A percentile compares a stretch with the other conserved stretches of the same genome.
phyloP scores from a whole-genome alignment of 2,329 filamentous ascomycete species.

The Torrubiella hemipterigena region DNA sequence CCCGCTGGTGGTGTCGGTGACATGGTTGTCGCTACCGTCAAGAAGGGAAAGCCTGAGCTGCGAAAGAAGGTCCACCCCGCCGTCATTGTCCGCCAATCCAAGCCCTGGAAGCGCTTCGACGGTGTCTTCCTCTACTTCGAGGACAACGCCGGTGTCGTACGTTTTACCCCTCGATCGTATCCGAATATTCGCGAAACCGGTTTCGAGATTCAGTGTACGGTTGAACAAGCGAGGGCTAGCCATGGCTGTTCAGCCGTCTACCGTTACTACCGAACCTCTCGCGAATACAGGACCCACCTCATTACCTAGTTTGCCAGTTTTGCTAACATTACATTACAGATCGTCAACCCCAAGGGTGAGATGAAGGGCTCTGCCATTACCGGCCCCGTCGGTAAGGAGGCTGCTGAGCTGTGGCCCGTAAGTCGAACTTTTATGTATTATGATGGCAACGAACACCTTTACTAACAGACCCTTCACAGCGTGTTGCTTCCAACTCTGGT shows the following conservation, averaged over 20 bases:
- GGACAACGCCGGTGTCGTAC: conserved; percentile 98
- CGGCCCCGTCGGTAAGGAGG: conserved; percentile 98
- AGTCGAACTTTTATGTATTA: conserved; percentile 23
- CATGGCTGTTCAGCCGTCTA: too few species aligned
- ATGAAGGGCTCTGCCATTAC: conserved; percentile 99
- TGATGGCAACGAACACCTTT: not conserved
- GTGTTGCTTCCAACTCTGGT: conserved; percentile 99
- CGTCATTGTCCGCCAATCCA: conserved; percentile 96
- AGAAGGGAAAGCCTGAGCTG: conserved; percentile 99
- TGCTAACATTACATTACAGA: conserved; percentile 53
- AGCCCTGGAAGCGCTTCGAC: conserved; percentile 98
- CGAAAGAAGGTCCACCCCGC: conserved; percentile 99
- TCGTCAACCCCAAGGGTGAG: conserved; percentile 99
- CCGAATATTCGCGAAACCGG: too few species aligned
- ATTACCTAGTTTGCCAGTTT: not conserved
- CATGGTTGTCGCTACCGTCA: conserved; percentile 99
- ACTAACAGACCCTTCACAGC: conserved; percentile 38
- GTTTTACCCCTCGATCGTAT: conserved; percentile 26
- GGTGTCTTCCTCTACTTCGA: conserved; percentile 99
- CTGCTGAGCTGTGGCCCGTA: conserved; percentile 98
- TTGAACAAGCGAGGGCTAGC: not conserved
- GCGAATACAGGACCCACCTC: not conserved
- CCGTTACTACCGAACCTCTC: too few species aligned
- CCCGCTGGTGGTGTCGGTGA: conserved; percentile 96
- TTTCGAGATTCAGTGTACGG: too few species aligned